Evolutionary conservation across 257 asterid genomes (phyloP), one percentile per base, ranked within the genome.

Genomic region (Ilex asprella): DNA sequence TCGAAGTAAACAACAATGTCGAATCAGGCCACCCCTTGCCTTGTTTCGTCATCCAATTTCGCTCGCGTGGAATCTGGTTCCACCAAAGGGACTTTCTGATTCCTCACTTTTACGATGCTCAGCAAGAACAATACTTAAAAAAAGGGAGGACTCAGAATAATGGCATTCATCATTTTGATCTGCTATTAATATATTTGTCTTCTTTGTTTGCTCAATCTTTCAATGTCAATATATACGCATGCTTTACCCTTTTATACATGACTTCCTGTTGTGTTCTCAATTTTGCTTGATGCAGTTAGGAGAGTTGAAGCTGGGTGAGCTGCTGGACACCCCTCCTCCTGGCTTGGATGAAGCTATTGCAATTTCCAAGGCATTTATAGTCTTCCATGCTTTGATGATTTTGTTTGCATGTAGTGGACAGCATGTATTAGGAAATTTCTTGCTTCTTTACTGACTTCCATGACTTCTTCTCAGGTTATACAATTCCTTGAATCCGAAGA

Each of bases 281-380:
- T 56, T 65, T 49, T 30, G 16, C 31, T 32, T 76, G 74, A 63
- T 60, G 53, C 69, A 93, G 97, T 94, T 93, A 62, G 99, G 97
- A 73, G 97, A 93, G 35, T 75, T 93, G 60, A 93, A 93, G 91
- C 91, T 93, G 66, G 99, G 96, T 65, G 97, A 93, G 79, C 83
- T 93, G 76, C 88, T 93, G 82, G 97, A 89, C 79, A 89, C 99
- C 31, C 97, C 99, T 67, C 99, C 99, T 67, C 99, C 97, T 57
- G 99, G 99, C 62, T 73, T 93, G 52, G 99, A 93, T 72, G 97
- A 93, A 80, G 97, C 99, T 59, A 89, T 93, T 71, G 99, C 99
- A 55, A 89, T 93, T 78, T 85, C 96, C 32, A 93, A 93, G 97
- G 99, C 78, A 84, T 60, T 86, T 57, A 46, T 14, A 16, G 35